A percentile compares a stretch with the other conserved stretches of the same genome.
Conservation (phyloP, 768 basidiomycete species). For the Lactarius trivialis region DNA sequence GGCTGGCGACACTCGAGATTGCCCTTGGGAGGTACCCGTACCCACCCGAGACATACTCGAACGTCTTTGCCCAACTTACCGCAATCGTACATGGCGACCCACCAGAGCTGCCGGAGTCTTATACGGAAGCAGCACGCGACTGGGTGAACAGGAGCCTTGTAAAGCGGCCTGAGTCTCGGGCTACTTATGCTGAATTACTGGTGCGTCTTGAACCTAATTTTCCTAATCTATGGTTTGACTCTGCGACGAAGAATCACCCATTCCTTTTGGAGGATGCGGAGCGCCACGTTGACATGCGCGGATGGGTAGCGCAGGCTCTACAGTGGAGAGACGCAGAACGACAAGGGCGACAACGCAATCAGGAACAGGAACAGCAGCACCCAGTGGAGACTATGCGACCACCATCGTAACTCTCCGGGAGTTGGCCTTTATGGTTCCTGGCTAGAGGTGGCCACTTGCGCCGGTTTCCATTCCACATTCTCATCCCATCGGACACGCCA, state of each 20-base stretch:
- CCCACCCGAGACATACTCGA: conserved; percentile 94
- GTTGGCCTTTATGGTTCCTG: background rate
- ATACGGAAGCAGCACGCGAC: conserved; percentile 63
- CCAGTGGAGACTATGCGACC: conserved; percentile 16
- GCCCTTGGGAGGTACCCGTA: conserved; percentile 90
- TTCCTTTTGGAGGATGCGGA: conserved; percentile 60
- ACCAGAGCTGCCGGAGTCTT: conserved; percentile 72
- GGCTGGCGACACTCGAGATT: conserved; percentile 89
- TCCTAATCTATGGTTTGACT: background rate
- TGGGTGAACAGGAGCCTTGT: conserved; percentile 78
- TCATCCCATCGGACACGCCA: background rate
- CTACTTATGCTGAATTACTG: conserved; percentile 78
- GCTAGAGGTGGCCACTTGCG: background rate
- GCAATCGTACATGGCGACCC: conserved; percentile 95
- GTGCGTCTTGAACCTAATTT: conserved; percentile 30
- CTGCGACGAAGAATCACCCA: conserved; percentile 53
- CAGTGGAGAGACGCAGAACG: conserved; percentile 25
- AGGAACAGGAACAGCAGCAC: conserved; percentile 12
- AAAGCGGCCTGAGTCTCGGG: conserved; percentile 73
- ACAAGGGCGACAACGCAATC: conserved; percentile 4
- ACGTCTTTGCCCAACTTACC: conserved; percentile 94
- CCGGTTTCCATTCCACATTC: conserved; percentile 8
- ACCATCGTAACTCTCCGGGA: conserved; percentile 1
- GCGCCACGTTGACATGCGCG: conserved; percentile 74
- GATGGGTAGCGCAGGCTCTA: conserved; percentile 63